Evolutionary conservation across 1,284 basidiomycete genomes (phyloP).

Genomic region (Naganishia sp.): DNA sequence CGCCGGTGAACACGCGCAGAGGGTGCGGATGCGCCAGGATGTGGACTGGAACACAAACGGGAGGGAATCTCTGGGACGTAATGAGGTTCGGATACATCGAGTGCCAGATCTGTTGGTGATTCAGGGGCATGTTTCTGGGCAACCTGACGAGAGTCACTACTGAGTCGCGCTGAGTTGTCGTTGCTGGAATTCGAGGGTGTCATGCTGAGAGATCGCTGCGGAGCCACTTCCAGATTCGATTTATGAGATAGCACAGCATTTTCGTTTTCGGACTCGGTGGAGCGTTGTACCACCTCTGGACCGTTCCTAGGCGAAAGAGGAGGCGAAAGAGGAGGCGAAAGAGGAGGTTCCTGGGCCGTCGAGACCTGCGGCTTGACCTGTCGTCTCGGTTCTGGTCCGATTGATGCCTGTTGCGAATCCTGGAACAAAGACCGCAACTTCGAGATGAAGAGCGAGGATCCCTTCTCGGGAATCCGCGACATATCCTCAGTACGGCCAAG

Average conservation of each 20-base stretch:
- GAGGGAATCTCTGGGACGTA: no score
- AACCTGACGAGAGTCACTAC: background rate
- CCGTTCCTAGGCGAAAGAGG: background rate
- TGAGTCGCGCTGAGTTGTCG: background rate
- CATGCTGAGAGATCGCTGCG: background rate
- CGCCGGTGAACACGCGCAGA: background rate
- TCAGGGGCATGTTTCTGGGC: background rate
- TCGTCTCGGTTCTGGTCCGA: no score
- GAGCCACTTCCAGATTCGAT: background rate
- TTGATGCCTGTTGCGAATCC: background rate
- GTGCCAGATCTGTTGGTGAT: background rate
- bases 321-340: conserved; percentile 22
- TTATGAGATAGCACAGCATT: no score
- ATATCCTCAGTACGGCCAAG: no score
- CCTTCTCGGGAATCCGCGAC: conserved; percentile 13
- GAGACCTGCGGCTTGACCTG: background rate
- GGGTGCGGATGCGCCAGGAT: background rate
- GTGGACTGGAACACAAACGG: background rate
- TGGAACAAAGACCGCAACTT: conserved; percentile 16
- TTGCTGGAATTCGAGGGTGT: conserved; percentile 15
- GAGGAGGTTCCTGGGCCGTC: background rate
- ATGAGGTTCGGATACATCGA: background rate
- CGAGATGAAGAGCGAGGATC: conserved; percentile 10
- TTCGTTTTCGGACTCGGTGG: no score
- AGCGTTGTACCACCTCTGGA: no score